Conservation (phyloP, 805 yeast species). For the Candida sithepensis region DNA sequence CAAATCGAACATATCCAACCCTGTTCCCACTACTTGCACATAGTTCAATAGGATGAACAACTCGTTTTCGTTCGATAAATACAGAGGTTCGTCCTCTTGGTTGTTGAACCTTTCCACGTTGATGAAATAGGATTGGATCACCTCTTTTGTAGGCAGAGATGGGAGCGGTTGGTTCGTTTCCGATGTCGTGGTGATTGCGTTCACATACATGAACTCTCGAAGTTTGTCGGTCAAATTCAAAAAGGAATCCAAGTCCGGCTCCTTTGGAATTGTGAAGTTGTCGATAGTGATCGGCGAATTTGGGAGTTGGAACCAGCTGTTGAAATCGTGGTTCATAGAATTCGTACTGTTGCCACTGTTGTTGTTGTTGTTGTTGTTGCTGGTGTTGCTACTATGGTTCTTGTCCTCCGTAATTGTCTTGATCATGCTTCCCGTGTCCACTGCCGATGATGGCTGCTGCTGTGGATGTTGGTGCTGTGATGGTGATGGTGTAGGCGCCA, state of each 20-base stretch:
- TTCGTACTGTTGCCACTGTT: background rate
- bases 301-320: conserved; percentile 8
- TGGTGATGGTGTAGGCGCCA: conserved; percentile 1
- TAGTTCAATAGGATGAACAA: conserved; percentile 29
- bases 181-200: conserved; percentile 21
- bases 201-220: conserved; percentile 38
- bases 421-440: background rate
- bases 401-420: background rate
- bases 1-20: conserved; percentile 37
- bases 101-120: conserved; percentile 18
- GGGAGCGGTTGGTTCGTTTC: background rate
- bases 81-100: conserved; percentile 8
- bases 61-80: conserved; percentile 23
- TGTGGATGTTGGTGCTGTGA: too few relatives aligned
- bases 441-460: conserved; percentile 11
- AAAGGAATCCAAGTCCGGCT: conserved; percentile 7
- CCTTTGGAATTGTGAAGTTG: conserved; percentile 3
- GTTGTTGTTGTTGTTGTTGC: conserved; percentile 7
- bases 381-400: conserved; percentile 6
- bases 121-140: conserved; percentile 17
- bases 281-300: conserved; percentile 8
- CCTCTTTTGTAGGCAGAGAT: conserved; percentile 7
- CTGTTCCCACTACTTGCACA: conserved; percentile 36
- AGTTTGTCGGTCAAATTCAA: conserved; percentile 32
- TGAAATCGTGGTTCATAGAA: conserved; percentile 6